Percentiles rank a stretch among this genome's conserved stretches.
These are phyloP conservation scores for Gonapodya prolifera DNA, from an alignment of 192 early-diverging fungal species.

Conservation along the genomic window DNA sequence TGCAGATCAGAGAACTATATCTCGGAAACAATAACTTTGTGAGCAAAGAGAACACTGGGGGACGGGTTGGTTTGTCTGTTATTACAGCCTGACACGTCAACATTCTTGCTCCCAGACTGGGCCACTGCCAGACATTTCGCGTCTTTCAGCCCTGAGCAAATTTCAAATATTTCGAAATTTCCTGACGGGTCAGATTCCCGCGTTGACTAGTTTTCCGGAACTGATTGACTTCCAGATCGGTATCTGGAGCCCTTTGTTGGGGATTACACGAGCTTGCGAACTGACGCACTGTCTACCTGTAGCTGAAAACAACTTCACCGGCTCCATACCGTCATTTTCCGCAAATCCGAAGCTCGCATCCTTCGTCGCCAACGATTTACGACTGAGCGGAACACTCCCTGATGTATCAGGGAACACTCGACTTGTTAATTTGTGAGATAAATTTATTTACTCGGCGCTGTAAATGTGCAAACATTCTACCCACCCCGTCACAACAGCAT, in stretches of 20 bases:
- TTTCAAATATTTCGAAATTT: neutral
- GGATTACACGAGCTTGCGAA: too few relatives aligned
- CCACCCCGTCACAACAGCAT: neutral
- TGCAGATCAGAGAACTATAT: neutral
- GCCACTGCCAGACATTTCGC: neutral
- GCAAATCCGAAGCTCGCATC: neutral
- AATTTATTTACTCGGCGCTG: neutral
- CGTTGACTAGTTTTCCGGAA: neutral
- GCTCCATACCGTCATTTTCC: neutral
- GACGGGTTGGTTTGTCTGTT: too few relatives aligned
- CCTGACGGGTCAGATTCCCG: neutral
- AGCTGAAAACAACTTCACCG: neutral
- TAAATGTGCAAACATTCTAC: neutral
- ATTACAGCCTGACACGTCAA: too few relatives aligned
- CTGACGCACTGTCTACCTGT: neutral
- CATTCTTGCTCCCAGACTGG: neutral
- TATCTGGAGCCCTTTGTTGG: too few relatives aligned
- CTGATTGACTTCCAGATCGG: neutral
- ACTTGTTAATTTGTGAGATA: neutral
- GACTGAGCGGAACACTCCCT: neutral
- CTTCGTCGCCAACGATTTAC: neutral
- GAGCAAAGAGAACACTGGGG: too few relatives aligned
- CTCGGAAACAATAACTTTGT: neutral
- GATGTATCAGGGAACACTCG: neutral
- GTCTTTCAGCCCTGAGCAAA: neutral